phyloP scores from a whole-genome alignment of 169 alveolate species.

The Toxoplasma gondii region DNA sequence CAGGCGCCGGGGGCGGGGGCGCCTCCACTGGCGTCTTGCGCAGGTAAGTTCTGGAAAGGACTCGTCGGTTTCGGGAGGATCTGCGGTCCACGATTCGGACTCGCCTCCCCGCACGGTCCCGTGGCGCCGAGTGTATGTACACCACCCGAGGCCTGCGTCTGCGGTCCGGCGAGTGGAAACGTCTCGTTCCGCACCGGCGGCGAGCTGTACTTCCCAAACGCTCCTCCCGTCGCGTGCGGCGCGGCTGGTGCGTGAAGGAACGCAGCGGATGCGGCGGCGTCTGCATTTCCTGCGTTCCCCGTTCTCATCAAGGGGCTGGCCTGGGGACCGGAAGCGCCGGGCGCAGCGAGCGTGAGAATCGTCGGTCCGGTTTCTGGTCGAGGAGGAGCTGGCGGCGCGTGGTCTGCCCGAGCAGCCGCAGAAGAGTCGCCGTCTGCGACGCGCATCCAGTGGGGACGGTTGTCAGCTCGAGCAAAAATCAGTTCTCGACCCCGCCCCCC shows the following conservation, averaged over 20 bases:
- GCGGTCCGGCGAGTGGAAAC: not conserved
- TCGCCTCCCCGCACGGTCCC: not conserved
- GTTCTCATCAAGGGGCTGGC: too few relatives aligned
- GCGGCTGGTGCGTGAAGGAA: not conserved
- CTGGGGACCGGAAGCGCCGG: not conserved
- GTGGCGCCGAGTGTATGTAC: too few relatives aligned
- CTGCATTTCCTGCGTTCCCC: not conserved
- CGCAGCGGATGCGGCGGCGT: not conserved
- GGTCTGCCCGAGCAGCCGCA: not conserved
- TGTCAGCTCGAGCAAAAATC: slow-evolving; percentile 5
- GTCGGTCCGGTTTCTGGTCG: not conserved
- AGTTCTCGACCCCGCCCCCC: not conserved
- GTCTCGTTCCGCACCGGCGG: not conserved
- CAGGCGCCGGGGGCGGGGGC: not conserved
- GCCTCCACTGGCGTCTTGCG: not conserved
- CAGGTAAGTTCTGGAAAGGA: not conserved
- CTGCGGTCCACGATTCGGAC: not conserved
- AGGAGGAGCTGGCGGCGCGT: not conserved
- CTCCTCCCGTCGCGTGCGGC: not conserved
- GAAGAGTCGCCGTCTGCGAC: not conserved
- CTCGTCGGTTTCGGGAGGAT: not conserved
- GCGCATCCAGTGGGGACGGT: slow-evolving; percentile 36
- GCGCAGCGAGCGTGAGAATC: not conserved
- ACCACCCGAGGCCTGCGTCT: too few relatives aligned
- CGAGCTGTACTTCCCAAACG: not conserved